Evolutionary conservation across 352 stramenopile genomes (phyloP), one percentile per base, ranked within the genome.

Genomic region (Ochromonadaceae sp.): DNA sequence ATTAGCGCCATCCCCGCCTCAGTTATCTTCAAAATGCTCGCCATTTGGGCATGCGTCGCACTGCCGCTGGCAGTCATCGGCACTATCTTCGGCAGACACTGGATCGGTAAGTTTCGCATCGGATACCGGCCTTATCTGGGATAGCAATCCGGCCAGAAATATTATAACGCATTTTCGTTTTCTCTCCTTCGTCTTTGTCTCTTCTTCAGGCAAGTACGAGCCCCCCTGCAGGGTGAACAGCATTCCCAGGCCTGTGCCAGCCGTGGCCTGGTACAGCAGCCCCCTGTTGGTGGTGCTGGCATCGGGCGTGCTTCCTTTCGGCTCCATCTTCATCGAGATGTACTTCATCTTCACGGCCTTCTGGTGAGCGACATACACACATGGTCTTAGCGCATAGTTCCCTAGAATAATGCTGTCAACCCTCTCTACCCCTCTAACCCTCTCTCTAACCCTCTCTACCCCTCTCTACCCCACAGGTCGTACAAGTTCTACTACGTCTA

Each of bases 401-500:
- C n/a, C n/a, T n/a, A n/a, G n/a, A n/a, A n/a, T n/a, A n/a, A n/a
- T n/a, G n/a, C n/a, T n/a, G n/a, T n/a, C n/a, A n/a, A n/a, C n/a
- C n/a, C n/a, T n/a, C n/a, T n/a, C n/a, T n/a, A n/a, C n/a, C n/a
- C n/a, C n/a, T n/a, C n/a, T n/a, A n/a, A n/a, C n/a, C n/a, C n/a
- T n/a, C n/a, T n/a, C n/a, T n/a, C n/a, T n/a, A n/a, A n/a, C n/a
- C n/a, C n/a, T n/a, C n/a, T n/a, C n/a, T n/a, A n/a, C n/a, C n/a
- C n/a, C n/a, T n/a, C n/a, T n/a, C n/a, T n/a, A n/a, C n/a, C n/a
- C n/a, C n/a, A n/a, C n/a, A n/a, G n/a, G n/a, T 52, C 38, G 4
- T 98, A 98, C 86, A 98, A 98, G 78, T 98, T 98, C 76, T 99
- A 99, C 78, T 98, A 98, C 76, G 93, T 99, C 15, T 99, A 98